Conservation (phyloP, 73 alveolate species). For the Breviolum minutum region DNA sequence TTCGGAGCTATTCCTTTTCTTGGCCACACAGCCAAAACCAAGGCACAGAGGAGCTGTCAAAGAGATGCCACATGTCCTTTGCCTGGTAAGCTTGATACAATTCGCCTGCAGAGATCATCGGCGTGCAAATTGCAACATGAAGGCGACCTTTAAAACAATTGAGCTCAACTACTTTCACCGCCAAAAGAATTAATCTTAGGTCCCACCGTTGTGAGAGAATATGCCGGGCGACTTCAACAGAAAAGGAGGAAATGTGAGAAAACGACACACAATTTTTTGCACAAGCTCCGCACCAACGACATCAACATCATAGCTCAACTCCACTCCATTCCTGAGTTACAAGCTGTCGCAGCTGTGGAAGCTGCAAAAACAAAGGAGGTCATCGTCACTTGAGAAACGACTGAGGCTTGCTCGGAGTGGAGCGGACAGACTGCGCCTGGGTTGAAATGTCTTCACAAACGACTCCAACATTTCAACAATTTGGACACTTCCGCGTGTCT, state of each 20-base stretch:
- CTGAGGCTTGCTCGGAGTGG: slow-evolving; percentile 29
- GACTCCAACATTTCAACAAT: no score
- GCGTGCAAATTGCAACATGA: no score
- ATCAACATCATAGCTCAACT: slow-evolving; percentile 62
- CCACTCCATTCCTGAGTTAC: slow-evolving; percentile 54
- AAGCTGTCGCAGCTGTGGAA: no score
- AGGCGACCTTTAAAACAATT: no score
- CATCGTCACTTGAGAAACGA: not conserved
- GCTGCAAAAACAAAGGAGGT: no score
- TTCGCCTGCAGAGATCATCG: not conserved
- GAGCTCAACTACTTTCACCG: no score
- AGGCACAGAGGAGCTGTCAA: slow-evolving; percentile 28
- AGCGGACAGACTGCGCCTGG: slow-evolving; percentile 71
- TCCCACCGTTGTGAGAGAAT: no score
- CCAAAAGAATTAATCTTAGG: no score
- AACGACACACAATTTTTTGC: not conserved
- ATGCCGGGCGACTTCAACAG: no score
- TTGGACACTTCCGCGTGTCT: no score
- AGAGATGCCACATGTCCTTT: slow-evolving; percentile 55
- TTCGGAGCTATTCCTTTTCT: not conserved
- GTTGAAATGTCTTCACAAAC: no score
- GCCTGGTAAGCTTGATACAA: slow-evolving; percentile 48
- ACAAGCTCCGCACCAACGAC: slow-evolving; percentile 27
- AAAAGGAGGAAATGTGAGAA: not conserved
- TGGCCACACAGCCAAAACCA: not conserved